A percentile compares a stretch with the other conserved stretches of the same genome.
Evolutionary conservation across 257 asterid genomes (phyloP).

Genomic region (Solanum medicagineum): DNA sequence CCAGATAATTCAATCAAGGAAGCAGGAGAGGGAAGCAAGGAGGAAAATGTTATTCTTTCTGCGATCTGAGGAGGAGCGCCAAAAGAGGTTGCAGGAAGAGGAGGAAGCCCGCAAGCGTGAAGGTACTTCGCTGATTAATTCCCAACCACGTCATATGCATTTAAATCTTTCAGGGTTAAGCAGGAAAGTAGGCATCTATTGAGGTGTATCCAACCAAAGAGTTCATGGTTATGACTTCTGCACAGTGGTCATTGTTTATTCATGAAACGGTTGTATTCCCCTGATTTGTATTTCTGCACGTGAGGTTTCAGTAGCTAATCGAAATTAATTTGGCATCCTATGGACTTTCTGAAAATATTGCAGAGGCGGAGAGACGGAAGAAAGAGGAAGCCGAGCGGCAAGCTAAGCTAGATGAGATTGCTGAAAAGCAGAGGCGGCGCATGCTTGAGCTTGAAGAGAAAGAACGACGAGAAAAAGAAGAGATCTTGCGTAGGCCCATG

Average conservation of each 20-base stretch:
- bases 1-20: conserved; percentile 43
- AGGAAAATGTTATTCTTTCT: conserved; percentile 56
- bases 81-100: conserved; percentile 54
- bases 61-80: conserved; percentile 64
- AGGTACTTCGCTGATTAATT: conserved; percentile 28
- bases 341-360: neutral
- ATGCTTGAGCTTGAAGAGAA: conserved; percentile 64
- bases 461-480: conserved; percentile 33
- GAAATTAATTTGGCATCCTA: neutral
- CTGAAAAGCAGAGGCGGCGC: conserved; percentile 65
- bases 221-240: neutral
- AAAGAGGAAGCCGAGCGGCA: conserved; percentile 60
- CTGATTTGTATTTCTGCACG: neutral
- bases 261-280: neutral
- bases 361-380: conserved; percentile 62
- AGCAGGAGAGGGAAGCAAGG: conserved; percentile 54
- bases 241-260: neutral
- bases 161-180: neutral
- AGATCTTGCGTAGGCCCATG: conserved; percentile 19
- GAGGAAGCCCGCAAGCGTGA: conserved; percentile 78
- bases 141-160: neutral
- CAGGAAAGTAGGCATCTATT: neutral
- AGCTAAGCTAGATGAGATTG: conserved; percentile 68
- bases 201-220: neutral
- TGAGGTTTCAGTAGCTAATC: neutral